These are phyloP conservation scores for Elsinoe ampelina DNA, from an alignment of 2,329 filamentous ascomycete genomes.

Conservation along the genomic window DNA sequence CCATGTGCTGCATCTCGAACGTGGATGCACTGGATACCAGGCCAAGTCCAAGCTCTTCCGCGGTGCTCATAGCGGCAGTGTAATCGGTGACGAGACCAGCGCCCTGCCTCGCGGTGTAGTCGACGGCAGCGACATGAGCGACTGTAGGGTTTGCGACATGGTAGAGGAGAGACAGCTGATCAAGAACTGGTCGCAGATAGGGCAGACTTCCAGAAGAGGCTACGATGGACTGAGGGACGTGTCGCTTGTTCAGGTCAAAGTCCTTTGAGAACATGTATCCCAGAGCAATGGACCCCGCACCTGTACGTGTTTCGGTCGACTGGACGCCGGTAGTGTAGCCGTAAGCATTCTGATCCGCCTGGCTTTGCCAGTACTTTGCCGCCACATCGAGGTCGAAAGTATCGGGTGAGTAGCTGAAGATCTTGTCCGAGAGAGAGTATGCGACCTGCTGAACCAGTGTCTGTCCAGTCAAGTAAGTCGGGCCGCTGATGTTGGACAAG, in stretches of 20 bases:
- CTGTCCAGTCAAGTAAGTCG: conserved; percentile 89
- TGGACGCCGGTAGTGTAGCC: conserved; percentile 71
- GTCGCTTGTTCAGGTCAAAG: conserved; percentile 82
- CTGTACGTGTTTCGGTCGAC: conserved; percentile 74
- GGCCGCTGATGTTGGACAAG: conserved; percentile 60
- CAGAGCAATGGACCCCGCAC: conserved; percentile 81
- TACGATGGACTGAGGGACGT: conserved; percentile 83
- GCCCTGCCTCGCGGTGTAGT: conserved; percentile 57
- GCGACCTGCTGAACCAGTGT: conserved; percentile 91
- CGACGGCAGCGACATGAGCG: conserved; percentile 81
- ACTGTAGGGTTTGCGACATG: conserved; percentile 87
- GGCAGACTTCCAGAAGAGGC: conserved; percentile 75
- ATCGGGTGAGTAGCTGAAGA: conserved; percentile 93
- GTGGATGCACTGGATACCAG: conserved; percentile 77
- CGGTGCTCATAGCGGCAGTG: conserved; percentile 64
- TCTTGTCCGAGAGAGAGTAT: conserved; percentile 89
- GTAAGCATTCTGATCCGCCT: conserved; percentile 67
- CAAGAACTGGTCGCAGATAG: conserved; percentile 71
- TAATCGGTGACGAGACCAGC: conserved; percentile 81
- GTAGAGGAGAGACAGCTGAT: conserved; percentile 87
- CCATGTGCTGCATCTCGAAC: conserved; percentile 92
- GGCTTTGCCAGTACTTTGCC: conserved; percentile 64
- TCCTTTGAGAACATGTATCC: conserved; percentile 98
- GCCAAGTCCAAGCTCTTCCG: conserved; percentile 83
- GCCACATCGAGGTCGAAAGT: conserved; percentile 85